phyloP scores from a whole-genome alignment of 106 monocot genomes.

The Dendrobium huoshanense region DNA sequence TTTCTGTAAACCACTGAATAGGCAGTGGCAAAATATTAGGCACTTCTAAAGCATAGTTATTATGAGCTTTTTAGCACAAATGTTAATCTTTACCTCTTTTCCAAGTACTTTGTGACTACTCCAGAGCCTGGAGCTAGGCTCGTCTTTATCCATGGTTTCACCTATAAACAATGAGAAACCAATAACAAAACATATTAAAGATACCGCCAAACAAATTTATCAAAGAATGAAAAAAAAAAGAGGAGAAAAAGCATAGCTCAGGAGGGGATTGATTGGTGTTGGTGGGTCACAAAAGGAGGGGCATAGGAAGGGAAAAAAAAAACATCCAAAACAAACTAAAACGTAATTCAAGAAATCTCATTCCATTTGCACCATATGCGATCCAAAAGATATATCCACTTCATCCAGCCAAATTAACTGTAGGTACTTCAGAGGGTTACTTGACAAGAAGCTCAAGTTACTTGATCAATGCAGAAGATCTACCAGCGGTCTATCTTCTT shows the following conservation, averaged over 20 bases:
- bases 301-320: not conserved
- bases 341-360: not conserved
- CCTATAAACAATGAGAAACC: slow-evolving; percentile 21
- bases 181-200: not conserved
- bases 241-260: not conserved
- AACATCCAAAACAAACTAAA: not conserved
- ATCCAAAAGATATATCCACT: not conserved
- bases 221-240: not conserved
- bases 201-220: not conserved
- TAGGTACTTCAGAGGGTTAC: not conserved
- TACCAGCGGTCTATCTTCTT: not conserved
- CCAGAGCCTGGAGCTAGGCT: slow-evolving; percentile 96
- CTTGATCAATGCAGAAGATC: not conserved
- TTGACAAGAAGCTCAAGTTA: not conserved
- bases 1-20: slow-evolving; percentile 80
- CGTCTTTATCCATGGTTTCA: slow-evolving; percentile 96
- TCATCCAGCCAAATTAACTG: not conserved
- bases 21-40: not conserved
- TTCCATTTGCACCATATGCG: not conserved
- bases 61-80: not conserved
- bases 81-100: slow-evolving; percentile 46
- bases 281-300: too few species aligned
- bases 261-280: not conserved
- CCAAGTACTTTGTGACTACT: slow-evolving; percentile 79
- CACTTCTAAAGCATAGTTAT: not conserved